Evolutionary conservation across 1,284 basidiomycete genomes (phyloP).

Genomic region (Ceratobasidium sp.): DNA sequence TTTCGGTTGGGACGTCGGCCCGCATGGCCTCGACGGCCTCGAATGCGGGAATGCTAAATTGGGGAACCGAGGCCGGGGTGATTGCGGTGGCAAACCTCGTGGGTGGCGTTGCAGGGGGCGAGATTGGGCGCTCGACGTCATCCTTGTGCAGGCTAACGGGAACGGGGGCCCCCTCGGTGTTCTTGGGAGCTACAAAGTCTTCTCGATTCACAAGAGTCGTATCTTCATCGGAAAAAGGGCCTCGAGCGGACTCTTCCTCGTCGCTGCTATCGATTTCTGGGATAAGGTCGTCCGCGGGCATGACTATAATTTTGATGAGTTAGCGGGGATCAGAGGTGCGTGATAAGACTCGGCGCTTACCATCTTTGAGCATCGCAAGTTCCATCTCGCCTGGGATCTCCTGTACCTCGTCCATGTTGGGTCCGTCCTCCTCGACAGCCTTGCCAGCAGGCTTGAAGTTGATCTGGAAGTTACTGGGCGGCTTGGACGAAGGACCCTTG

Average conservation of each 20-base stretch:
- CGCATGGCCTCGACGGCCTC: not conserved
- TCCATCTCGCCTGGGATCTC: conserved; percentile 33
- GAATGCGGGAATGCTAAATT: not conserved
- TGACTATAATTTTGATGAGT: not conserved
- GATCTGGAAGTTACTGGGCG: conserved; percentile 21
- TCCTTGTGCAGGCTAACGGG: not conserved
- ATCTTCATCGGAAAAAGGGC: conserved; percentile 17
- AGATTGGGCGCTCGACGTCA: conserved; percentile 19
- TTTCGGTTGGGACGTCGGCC: not conserved
- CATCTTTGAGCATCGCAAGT: conserved; percentile 17
- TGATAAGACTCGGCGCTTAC: not conserved
- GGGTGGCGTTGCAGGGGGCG: conserved; percentile 18
- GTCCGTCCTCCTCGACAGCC: not conserved
- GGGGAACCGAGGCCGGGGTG: not conserved
- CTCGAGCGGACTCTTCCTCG: not conserved
- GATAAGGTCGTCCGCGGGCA: conserved; percentile 26
- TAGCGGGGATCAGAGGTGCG: not conserved
- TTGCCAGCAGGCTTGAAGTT: conserved; percentile 7
- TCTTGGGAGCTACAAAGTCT: conserved; percentile 1
- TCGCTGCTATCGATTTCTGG: conserved; percentile 25
- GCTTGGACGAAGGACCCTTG: not conserved
- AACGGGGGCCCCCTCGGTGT: not conserved
- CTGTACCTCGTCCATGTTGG: conserved; percentile 22
- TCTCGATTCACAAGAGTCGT: conserved; percentile 1
- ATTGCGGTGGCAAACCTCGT: no score